phyloP scores from a whole-genome alignment of 768 basidiomycete species.

The Leccinum longicurvipes region DNA sequence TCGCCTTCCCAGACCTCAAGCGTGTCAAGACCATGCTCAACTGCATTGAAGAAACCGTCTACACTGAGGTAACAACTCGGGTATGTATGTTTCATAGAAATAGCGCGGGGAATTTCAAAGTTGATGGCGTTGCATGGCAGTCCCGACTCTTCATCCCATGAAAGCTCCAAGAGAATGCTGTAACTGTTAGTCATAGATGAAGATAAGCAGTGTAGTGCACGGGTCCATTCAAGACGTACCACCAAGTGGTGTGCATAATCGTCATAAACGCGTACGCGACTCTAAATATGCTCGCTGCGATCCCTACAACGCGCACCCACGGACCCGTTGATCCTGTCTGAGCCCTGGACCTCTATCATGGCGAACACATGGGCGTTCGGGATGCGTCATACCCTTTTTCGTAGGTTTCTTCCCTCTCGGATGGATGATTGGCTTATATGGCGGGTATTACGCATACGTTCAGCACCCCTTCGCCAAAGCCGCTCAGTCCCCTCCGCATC shows the following conservation, averaged over 20 bases:
- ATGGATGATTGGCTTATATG: constrained; percentile 64
- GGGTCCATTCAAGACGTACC: too few relatives aligned
- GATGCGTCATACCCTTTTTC: constrained; percentile 57
- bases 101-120: not conserved
- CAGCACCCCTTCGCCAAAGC: constrained; percentile 52
- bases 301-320: constrained; percentile 67
- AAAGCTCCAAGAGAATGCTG: too few relatives aligned
- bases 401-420: constrained; percentile 39
- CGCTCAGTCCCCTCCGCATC: not conserved
- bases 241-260: not conserved
- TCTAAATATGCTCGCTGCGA: constrained; percentile 73
- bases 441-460: constrained; percentile 81
- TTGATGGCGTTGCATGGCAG: not conserved
- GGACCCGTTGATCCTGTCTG: constrained; percentile 45
- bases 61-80: not conserved
- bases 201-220: too few relatives aligned
- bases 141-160: too few relatives aligned
- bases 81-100: not conserved
- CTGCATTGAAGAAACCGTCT: constrained; percentile 39
- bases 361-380: constrained; percentile 47
- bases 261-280: not conserved
- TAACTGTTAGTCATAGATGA: too few relatives aligned
- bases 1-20: constrained; percentile 50
- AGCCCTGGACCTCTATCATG: constrained; percentile 51
- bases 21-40: constrained; percentile 63